phyloP scores from a whole-genome alignment of 2,329 filamentous ascomycete species.

The Pseudogymnoascus sp. region DNA sequence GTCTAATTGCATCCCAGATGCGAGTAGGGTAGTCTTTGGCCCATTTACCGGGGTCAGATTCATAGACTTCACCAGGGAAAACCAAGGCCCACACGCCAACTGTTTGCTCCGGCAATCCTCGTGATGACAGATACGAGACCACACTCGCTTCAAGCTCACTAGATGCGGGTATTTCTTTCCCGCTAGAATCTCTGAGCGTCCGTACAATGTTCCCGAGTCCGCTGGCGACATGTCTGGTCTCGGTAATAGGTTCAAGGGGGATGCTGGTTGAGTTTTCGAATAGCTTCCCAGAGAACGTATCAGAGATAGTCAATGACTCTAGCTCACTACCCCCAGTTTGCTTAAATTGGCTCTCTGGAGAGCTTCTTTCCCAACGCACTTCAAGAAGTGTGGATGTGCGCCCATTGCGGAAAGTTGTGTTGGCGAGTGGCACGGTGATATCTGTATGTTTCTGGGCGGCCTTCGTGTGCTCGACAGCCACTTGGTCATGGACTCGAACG shows the following conservation, averaged over 20 bases:
- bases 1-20: not conserved
- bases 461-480: slow-evolving; percentile 7
- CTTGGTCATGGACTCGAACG: slow-evolving; percentile 14
- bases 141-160: slow-evolving; percentile 63
- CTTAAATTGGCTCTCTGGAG: not conserved
- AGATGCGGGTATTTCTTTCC: slow-evolving; percentile 53
- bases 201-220: slow-evolving; percentile 76
- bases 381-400: slow-evolving; percentile 50
- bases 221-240: slow-evolving; percentile 46
- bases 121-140: slow-evolving; percentile 45
- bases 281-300: not conserved
- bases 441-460: slow-evolving; percentile 14
- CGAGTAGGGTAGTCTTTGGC: not conserved
- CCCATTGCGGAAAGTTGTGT: slow-evolving; percentile 71
- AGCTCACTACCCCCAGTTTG: not conserved
- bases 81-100: slow-evolving; percentile 70
- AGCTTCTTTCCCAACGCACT: slow-evolving; percentile 33
- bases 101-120: slow-evolving; percentile 29
- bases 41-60: not conserved
- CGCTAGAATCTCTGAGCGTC: slow-evolving; percentile 34
- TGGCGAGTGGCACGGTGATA: slow-evolving; percentile 60
- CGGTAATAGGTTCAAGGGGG: not conserved
- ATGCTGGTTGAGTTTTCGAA: not conserved
- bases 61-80: slow-evolving; percentile 37
- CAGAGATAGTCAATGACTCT: not conserved